Evolutionary conservation across 331 rosid genomes (phyloP).

Genomic region (Rosa hybrid): DNA sequence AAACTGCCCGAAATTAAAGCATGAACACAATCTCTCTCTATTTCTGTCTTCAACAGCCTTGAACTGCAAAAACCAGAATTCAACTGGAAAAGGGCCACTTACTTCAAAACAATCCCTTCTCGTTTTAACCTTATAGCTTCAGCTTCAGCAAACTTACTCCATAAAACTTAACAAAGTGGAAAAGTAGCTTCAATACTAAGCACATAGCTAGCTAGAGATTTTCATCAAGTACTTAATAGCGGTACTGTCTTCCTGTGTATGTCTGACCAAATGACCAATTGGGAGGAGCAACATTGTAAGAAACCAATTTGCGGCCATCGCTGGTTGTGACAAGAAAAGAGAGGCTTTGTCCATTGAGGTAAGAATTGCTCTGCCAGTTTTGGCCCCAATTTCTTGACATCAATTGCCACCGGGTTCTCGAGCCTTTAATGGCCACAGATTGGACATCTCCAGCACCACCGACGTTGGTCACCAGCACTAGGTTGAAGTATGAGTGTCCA

Average conservation of each 20-base stretch:
- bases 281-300: slow-evolving; percentile 72
- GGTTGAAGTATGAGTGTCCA: slow-evolving; percentile 90
- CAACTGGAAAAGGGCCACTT: background rate
- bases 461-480: slow-evolving; percentile 85
- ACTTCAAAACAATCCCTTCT: slow-evolving; percentile 2
- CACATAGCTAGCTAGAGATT: background rate
- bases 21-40: background rate
- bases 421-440: slow-evolving; percentile 73
- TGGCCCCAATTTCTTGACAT: slow-evolving; percentile 98
- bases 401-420: slow-evolving; percentile 71
- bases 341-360: slow-evolving; percentile 76
- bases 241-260: slow-evolving; percentile 72
- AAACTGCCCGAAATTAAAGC: background rate
- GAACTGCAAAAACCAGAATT: slow-evolving; percentile 9
- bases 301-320: slow-evolving; percentile 57
- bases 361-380: slow-evolving; percentile 89
- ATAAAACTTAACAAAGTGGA: slow-evolving; percentile 13
- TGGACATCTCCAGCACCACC: slow-evolving; percentile 98
- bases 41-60: slow-evolving; percentile 16
- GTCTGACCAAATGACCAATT: slow-evolving; percentile 90
- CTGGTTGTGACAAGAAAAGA: slow-evolving; percentile 77
- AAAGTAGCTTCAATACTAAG: slow-evolving; percentile 12
- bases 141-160: slow-evolving; percentile 4
- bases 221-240: slow-evolving; percentile 34
- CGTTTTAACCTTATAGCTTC: slow-evolving; percentile 1